phyloP scores from a whole-genome alignment of 2,329 filamentous ascomycete genomes.

The Colletotrichum neosansevieriae region DNA sequence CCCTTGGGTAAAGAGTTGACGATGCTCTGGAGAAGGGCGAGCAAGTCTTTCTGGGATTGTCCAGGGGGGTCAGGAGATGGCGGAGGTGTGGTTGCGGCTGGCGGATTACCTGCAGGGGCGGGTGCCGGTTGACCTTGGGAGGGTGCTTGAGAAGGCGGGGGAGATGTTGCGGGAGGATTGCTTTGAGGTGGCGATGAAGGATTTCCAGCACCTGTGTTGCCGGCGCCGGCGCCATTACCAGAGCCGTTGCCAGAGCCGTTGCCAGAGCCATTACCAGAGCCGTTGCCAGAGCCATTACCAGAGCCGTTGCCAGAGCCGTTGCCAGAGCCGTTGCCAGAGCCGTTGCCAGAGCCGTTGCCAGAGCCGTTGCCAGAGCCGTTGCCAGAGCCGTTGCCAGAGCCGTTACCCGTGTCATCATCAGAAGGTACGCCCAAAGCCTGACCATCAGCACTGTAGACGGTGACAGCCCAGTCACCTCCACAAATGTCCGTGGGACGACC shows the following conservation, averaged over 20 bases:
- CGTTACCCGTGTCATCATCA: constrained; percentile 18
- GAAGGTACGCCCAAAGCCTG: constrained; percentile 25
- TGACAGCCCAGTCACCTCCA: constrained; percentile 40
- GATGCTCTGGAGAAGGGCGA: constrained; percentile 34
- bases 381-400: not conserved
- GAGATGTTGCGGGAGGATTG: not conserved
- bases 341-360: constrained; percentile 3
- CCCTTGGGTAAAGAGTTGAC: constrained; percentile 27
- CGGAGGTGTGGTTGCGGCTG: constrained; percentile 1
- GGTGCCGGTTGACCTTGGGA: not conserved
- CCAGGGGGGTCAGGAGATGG: not conserved
- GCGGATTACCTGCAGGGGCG: constrained; percentile 5
- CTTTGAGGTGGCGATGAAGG: not conserved
- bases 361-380: no score
- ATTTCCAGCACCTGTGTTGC: not conserved
- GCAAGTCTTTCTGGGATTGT: constrained; percentile 19
- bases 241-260: not conserved
- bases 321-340: not conserved
- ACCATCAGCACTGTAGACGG: constrained; percentile 39
- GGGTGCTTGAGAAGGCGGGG: not conserved
- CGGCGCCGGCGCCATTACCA: not conserved
- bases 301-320: not conserved
- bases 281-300: not conserved
- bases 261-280: not conserved
- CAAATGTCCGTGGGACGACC: constrained; percentile 34